Evolutionary conservation across 2,329 filamentous ascomycete species (phyloP), one percentile per base, ranked within the genome.

Genomic region (Fusarium siculi): DNA sequence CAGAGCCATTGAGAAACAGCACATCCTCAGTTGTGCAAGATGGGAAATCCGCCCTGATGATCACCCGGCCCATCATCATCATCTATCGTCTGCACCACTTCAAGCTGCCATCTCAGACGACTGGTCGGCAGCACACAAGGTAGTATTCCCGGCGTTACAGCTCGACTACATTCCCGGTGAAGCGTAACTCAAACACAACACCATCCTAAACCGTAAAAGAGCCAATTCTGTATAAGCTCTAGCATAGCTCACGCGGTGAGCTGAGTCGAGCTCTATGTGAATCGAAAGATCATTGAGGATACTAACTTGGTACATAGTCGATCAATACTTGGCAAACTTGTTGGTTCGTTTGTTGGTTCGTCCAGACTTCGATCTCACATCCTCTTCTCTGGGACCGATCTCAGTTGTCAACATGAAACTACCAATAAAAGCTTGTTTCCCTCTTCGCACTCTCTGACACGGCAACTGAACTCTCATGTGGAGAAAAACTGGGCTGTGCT

Each of bases 341-440:
- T 67, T 43, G 64, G 54, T 57, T 55, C 59, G 25, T 28, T 28
- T 28, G 49, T 43, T 37, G 40, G 55, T 50, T 47, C 53, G 21
- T 55, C 39, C 23, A 28, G 25, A 66, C 42, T 23, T 43, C 40
- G 52, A 70, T 54, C 54, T 69, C 43, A 34, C 15, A 32, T 63
- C 32, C 40, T 63, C 37, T 30, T 47, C 28, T 46, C 56, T 28
- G 40, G 39, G 53, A 40, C 19, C 39, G 23, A 61, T 59, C 42
- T 57, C 34, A 32, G 32, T 70, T 32, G 54, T 68, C 62, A 64
- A 71, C 36, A 49, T 55, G 47, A 74, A 74, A 71, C 63, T 42
- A 19, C 40, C 44, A 34, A 32, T 18, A 59, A 68, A 68, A 68
- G 57, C 62, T 71, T 68, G 37, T 47, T 47, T 49, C 25, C 32